Conservation (phyloP, 257 asterid species). For the Solanum phureja region DNA sequence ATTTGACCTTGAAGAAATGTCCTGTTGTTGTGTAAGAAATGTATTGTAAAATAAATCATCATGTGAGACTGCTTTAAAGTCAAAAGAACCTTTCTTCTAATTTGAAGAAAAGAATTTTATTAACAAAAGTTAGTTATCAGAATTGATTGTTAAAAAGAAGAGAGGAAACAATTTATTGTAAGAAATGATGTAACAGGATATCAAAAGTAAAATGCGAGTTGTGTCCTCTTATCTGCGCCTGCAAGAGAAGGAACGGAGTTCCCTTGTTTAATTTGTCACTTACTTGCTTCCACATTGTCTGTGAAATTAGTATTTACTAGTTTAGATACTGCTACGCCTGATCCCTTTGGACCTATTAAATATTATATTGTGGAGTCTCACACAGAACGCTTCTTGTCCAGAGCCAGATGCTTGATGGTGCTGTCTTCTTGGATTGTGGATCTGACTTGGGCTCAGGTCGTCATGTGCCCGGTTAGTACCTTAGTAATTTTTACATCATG, state of each 20-base stretch:
- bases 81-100: background rate
- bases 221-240: background rate
- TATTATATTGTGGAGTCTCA: slow-evolving; percentile 2
- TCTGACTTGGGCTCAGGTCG: slow-evolving; percentile 88
- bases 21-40: background rate
- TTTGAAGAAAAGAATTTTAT: background rate
- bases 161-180: background rate
- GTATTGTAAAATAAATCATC: background rate
- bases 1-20: background rate
- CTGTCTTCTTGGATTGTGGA: slow-evolving; percentile 81
- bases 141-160: background rate
- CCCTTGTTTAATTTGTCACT: background rate
- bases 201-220: background rate
- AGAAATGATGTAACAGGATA: background rate
- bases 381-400: slow-evolving; percentile 11
- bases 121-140: background rate
- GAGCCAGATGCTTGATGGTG: slow-evolving; percentile 71
- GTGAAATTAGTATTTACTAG: background rate
- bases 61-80: background rate
- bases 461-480: slow-evolving; percentile 83
- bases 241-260: background rate
- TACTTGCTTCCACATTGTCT: background rate
- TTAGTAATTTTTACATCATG: background rate
- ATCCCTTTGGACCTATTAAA: background rate
- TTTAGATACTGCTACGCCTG: background rate